Conservation (phyloP, 23 red algal genomes). For the Gracilariopsis chorda region DNA sequence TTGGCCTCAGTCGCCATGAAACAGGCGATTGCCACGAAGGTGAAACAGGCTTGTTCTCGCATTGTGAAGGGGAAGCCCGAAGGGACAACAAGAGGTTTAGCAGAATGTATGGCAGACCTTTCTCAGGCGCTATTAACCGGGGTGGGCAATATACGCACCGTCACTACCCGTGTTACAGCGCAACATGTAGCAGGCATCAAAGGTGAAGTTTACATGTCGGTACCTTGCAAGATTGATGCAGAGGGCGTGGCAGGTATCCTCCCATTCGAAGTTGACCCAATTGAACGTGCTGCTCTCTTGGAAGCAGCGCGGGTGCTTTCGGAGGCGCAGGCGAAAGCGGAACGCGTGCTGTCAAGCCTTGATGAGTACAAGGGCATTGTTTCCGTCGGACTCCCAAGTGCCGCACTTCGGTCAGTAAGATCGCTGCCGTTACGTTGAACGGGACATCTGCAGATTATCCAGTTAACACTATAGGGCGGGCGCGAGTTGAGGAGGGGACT, state of each 20-base stretch:
- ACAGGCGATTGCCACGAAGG: not conserved
- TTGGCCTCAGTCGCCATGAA: not conserved
- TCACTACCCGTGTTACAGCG: not conserved
- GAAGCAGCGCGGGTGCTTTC: not conserved
- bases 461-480: too few relatives aligned
- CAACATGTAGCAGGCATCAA: not conserved
- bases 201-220: not conserved
- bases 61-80: not conserved
- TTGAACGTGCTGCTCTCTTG: not conserved
- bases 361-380: not conserved
- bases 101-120: constrained; percentile 37
- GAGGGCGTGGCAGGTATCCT: not conserved
- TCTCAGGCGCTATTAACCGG: not conserved
- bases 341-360: not conserved
- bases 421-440: not conserved
- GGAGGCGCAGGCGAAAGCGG: not conserved
- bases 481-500: too few relatives aligned
- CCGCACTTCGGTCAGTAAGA: not conserved
- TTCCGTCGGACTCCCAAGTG: not conserved
- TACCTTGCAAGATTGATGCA: constrained; percentile 24
- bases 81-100: not conserved
- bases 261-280: not conserved
- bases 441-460: too few relatives aligned
- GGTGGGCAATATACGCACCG: constrained; percentile 13
- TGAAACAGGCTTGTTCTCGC: not conserved